Conservation (phyloP, 2,329 filamentous ascomycete genomes). For the Ceratocystis huliohia region DNA sequence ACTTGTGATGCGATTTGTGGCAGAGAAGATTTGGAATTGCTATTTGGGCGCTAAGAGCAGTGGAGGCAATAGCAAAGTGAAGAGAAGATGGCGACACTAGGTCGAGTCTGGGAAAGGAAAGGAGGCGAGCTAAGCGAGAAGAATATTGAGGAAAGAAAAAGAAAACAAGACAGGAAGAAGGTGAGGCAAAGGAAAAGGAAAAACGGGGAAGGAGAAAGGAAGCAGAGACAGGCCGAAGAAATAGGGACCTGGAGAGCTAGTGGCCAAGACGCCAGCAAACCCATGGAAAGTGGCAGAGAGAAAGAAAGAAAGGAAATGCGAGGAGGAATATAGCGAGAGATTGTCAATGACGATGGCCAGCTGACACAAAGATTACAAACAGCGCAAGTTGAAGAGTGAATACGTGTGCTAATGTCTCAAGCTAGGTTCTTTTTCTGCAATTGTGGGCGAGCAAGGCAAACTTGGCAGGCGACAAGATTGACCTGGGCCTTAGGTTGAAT, state of each 20-base stretch:
- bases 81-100: background rate
- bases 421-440: background rate
- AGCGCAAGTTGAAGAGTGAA: background rate
- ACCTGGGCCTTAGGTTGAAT: background rate
- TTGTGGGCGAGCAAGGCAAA: conserved; percentile 1
- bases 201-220: background rate
- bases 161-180: background rate
- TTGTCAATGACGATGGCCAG: background rate
- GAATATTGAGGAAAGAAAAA: conserved; percentile 7
- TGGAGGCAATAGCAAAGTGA: background rate
- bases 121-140: conserved; percentile 15
- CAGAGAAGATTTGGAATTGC: background rate
- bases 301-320: background rate
- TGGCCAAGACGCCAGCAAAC: background rate
- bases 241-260: background rate
- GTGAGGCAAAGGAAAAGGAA: background rate
- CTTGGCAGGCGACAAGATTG: conserved; percentile 4
- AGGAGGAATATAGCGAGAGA: background rate
- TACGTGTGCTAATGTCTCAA: conserved; percentile 1
- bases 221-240: conserved; percentile 2
- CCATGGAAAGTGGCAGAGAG: background rate
- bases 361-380: conserved; percentile 1
- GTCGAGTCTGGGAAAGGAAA: background rate
- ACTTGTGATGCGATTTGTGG: background rate
- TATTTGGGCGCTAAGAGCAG: background rate